A percentile compares a stretch with the other conserved stretches of the same genome.
Evolutionary conservation across 441 rosid species (phyloP).

Genomic region (Euphorbia celastroides): DNA sequence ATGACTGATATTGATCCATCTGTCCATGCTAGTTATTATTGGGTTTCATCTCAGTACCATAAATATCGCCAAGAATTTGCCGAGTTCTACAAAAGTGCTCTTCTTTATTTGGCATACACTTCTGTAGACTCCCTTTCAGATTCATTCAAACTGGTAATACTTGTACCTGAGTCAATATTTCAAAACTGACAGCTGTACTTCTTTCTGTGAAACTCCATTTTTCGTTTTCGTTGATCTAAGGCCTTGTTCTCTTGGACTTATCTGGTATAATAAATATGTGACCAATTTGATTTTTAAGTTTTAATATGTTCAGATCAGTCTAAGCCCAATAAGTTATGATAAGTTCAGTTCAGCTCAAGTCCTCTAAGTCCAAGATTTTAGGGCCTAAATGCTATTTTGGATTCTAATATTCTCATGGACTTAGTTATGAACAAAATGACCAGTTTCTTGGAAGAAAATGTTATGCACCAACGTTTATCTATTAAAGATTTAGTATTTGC

Average conservation of each 20-base stretch:
- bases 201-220: too few species aligned
- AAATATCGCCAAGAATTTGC: constrained; percentile 83
- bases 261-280: too few species aligned
- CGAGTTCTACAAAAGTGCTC: constrained; percentile 84
- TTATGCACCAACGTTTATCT: not conserved
- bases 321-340: too few species aligned
- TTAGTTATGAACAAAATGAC: not conserved
- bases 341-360: not conserved
- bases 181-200: too few species aligned
- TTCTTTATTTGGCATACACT: constrained; percentile 92
- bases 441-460: not conserved
- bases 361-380: not conserved
- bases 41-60: constrained; percentile 89
- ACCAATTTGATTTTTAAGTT: too few species aligned
- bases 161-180: constrained; percentile 4
- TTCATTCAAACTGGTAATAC: constrained; percentile 80
- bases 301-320: too few species aligned
- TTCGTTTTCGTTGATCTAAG: too few species aligned
- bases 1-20: constrained; percentile 99
- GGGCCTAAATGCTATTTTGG: not conserved
- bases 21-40: constrained; percentile 82
- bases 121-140: constrained; percentile 91
- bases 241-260: too few species aligned
- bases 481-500: not conserved
- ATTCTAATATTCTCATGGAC: not conserved